These are phyloP conservation scores for Candida sp. DNA, from an alignment of 1,139 yeast species.

Conservation along the genomic window DNA sequence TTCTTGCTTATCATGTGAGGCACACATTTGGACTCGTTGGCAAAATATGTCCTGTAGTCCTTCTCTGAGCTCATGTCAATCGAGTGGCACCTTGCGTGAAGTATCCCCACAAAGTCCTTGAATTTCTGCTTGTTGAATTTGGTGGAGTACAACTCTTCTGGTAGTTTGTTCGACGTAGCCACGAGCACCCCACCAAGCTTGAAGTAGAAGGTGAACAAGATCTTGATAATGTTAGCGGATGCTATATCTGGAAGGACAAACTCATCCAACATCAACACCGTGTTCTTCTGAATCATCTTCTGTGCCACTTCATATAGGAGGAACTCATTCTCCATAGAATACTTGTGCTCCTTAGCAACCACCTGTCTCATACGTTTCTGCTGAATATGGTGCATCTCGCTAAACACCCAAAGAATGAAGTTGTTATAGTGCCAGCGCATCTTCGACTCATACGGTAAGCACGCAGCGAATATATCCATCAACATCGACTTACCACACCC, in stretches of 20 bases:
- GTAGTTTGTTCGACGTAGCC: slow-evolving; percentile 73
- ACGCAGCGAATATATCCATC: slow-evolving; percentile 71
- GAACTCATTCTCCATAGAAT: slow-evolving; percentile 64
- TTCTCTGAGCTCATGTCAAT: slow-evolving; percentile 62
- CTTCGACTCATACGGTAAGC: slow-evolving; percentile 66
- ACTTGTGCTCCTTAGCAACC: slow-evolving; percentile 26
- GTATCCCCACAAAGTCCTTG: slow-evolving; percentile 56
- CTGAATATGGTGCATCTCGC: slow-evolving; percentile 62
- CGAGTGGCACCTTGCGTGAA: slow-evolving; percentile 64
- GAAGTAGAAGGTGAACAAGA: slow-evolving; percentile 69
- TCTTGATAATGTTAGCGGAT: slow-evolving; percentile 68
- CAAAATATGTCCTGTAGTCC: slow-evolving; percentile 58
- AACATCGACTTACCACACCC: slow-evolving; percentile 81
- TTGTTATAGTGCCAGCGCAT: slow-evolving; percentile 75
- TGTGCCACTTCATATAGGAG: slow-evolving; percentile 70
- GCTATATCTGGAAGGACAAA: slow-evolving; percentile 79
- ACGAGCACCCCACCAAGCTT: slow-evolving; percentile 76
- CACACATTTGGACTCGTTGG: slow-evolving; percentile 23
- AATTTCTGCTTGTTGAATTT: slow-evolving; percentile 65
- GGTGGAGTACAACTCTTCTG: slow-evolving; percentile 70
- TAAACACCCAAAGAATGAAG: slow-evolving; percentile 70
- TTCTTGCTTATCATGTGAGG: slow-evolving; percentile 35
- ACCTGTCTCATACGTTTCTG: slow-evolving; percentile 35
- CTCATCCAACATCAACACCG: slow-evolving; percentile 70
- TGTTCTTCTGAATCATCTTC: slow-evolving; percentile 60